phyloP scores from a whole-genome alignment of 495 filamentous ascomycete species.

The Apodospora peruviana region DNA sequence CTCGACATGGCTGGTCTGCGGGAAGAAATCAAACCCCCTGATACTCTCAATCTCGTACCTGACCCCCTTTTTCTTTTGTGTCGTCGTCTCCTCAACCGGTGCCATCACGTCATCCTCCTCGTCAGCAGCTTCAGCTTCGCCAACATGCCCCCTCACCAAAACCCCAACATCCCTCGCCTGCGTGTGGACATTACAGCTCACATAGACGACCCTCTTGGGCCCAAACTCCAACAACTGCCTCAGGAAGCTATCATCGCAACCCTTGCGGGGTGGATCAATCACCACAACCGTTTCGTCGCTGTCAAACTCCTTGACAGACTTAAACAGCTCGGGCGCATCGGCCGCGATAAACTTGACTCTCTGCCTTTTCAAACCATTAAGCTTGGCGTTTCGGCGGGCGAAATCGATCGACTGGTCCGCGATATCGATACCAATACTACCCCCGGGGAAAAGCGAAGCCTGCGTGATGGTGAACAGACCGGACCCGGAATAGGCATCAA shows the following conservation, averaged over 20 bases:
- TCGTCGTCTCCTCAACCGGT: conserved; percentile 20
- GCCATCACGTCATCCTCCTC: conserved; percentile 2
- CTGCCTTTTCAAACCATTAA: conserved; percentile 59
- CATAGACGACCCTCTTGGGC: conserved; percentile 79
- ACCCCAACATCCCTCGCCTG: conserved; percentile 89
- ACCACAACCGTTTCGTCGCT: conserved; percentile 80
- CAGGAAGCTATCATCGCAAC: conserved; percentile 82
- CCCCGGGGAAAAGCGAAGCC: conserved; percentile 62
- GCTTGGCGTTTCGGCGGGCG: conserved; percentile 68
- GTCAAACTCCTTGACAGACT: conserved; percentile 56
- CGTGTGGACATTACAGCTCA: conserved; percentile 96
- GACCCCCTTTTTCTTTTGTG: conserved; percentile 37
- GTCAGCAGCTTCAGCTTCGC: conserved; percentile 17
- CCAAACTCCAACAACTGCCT: conserved; percentile 68
- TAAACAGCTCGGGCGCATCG: conserved; percentile 78
- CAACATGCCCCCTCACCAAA: conserved; percentile 57
- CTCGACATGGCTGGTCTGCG: conserved; percentile 95
- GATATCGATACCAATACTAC: conserved; percentile 47
- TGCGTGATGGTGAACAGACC: conserved; percentile 96
- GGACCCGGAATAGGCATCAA: conserved; percentile 96
- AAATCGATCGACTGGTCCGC: conserved; percentile 65
- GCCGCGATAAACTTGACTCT: conserved; percentile 74
- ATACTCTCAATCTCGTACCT: conserved; percentile 88
- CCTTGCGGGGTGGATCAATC: conserved; percentile 91
- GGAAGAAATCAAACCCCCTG: conserved; percentile 95